These are phyloP conservation scores for Rhododendron mucronatum DNA, from an alignment of 148 eudicot species.

Conservation along the genomic window DNA sequence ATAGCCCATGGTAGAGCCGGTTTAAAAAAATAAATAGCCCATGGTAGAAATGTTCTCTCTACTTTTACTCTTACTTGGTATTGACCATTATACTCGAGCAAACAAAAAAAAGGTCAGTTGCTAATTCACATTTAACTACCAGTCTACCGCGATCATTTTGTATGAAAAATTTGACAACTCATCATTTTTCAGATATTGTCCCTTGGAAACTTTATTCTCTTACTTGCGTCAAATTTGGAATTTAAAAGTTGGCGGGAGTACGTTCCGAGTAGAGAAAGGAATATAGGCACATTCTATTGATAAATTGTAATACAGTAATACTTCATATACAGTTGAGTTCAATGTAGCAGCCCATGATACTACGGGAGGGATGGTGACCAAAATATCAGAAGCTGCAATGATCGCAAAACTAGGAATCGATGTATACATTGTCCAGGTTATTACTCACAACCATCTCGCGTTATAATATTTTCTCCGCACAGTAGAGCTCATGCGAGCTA, in stretches of 20 bases:
- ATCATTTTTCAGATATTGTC: no score
- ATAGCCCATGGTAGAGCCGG: background rate
- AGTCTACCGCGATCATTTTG: background rate
- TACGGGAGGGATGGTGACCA: constrained; percentile 93
- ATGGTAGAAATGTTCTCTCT: background rate
- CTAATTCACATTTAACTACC: background rate
- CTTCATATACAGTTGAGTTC: constrained; percentile 55
- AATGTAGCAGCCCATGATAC: constrained; percentile 93
- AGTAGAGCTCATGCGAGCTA: background rate
- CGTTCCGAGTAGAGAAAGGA: background rate
- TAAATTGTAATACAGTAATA: background rate
- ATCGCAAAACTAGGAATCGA: constrained; percentile 92
- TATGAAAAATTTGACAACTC: no score
- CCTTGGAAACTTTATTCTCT: no score
- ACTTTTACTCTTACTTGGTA: background rate
- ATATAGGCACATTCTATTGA: background rate
- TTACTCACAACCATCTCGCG: background rate
- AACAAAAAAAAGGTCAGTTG: background rate
- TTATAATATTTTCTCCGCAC: background rate
- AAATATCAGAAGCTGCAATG: constrained; percentile 87
- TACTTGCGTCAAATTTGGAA: no score
- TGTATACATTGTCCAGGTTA: constrained; percentile 85
- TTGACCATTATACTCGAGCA: background rate
- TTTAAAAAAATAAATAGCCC: background rate
- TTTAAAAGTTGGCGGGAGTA: no score